Base-by-base conservation (phyloP, 495 filamentous ascomycete species). In the Neurospora discreta region DNA sequence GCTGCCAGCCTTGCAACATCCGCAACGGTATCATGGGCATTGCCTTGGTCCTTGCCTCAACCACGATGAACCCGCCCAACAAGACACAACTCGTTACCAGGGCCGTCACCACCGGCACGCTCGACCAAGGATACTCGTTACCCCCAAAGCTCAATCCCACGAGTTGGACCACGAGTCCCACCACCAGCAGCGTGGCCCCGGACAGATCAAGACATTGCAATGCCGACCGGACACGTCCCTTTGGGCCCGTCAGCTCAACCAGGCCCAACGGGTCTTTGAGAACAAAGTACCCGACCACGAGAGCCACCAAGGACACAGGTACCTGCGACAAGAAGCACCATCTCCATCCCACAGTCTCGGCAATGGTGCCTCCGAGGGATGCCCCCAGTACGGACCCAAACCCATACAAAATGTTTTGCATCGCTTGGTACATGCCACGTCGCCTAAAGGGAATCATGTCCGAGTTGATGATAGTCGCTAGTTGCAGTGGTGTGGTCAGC, bases 391-490 rank as follows among this genome's bases (percentile, higher is more conserved):
- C 81, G 1, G 82, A 79, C 6, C 85, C 85, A 52, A 90, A 89
- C 0, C 88, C 88, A 70, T 87, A 83, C 1, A 89, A 80, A 11
- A 84, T 86, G 71, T 91, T 91, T 75, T 90, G 88, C 65, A 87
- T 81, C 0, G 87, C 88, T 69, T 91, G 89, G 72, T 90, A 90
- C 86, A 90, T 89, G 0, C 89, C 89, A 9, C 88, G 80, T 20
- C 83, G 82, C 41, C 82, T 81, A 78, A 90, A 89, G 0, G 89
- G 88, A 60, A 91, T 89, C 73, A 91, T 84, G 78, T 90, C 89
- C 0, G 87, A 89, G 75, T 90, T 90, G 72, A 91, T 85, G 46
- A 90, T 88, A 0, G 89, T 90, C 3, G 88, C 88, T 88, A 68
- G n/a, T n/a, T n/a, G n/a, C n/a, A n/a, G 68, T 10, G 18, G 36